Evolutionary conservation across 1,139 yeast species (phyloP).

Genomic region (Pichia sp.): DNA sequence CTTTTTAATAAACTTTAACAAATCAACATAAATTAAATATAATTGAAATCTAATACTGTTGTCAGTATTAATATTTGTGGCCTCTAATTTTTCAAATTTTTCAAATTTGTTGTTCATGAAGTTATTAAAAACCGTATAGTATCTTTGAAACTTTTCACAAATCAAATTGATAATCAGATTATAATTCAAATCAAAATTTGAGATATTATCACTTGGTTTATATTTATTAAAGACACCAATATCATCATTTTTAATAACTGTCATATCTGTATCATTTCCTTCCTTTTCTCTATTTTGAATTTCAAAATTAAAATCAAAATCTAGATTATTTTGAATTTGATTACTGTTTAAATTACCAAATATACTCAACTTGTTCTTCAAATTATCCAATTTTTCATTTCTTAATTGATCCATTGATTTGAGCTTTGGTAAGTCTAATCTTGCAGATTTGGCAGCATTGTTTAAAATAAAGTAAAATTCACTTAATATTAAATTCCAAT

Average conservation of each 20-base stretch:
- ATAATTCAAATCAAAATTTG: conserved; percentile 3
- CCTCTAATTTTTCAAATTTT: background rate
- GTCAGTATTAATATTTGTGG: background rate
- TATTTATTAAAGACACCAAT: conserved; percentile 1
- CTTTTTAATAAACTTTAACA: background rate
- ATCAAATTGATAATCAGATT: background rate
- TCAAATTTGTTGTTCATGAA: background rate
- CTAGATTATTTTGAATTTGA: conserved; percentile 8
- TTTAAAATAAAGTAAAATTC: conserved; percentile 54
- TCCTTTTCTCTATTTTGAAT: background rate
- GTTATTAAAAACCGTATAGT: conserved; percentile 15
- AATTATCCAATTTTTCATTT: conserved; percentile 4
- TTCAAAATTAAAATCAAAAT: conserved; percentile 5
- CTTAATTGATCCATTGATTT: conserved; percentile 20
- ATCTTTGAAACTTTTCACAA: conserved; percentile 10
- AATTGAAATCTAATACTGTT: conserved; percentile 3
- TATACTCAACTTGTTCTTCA: conserved; percentile 11
- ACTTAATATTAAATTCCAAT: conserved; percentile 52
- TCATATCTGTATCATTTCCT: conserved; percentile 4
- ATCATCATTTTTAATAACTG: conserved; percentile 8
- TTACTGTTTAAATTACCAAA: conserved; percentile 17
- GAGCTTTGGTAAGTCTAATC: conserved; percentile 26
- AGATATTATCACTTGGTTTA: background rate
- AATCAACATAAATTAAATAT: background rate
- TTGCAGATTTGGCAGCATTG: conserved; percentile 39